Conservation (phyloP, 2,329 filamentous ascomycete genomes). For the Epichloe amarillans region DNA sequence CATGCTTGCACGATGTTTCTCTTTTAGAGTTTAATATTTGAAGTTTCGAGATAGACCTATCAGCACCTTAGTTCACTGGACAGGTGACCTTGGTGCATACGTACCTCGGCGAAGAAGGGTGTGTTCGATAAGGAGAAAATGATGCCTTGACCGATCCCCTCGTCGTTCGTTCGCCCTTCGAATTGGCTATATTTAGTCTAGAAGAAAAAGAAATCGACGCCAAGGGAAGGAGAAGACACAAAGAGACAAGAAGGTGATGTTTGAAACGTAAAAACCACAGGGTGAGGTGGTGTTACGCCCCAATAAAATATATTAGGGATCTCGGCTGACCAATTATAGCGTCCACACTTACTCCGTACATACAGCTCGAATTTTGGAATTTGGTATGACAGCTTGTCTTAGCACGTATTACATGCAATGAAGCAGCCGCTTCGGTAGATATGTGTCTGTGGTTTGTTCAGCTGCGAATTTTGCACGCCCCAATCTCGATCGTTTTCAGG, state of each 20-base stretch:
- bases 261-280: not conserved
- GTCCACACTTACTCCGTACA: too few species aligned
- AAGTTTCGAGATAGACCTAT: not conserved
- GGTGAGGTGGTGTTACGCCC: not conserved
- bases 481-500: too few species aligned
- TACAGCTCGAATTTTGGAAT: too few species aligned
- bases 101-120: not conserved
- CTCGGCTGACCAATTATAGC: not conserved
- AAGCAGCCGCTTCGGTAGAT: too few species aligned
- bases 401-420: too few species aligned
- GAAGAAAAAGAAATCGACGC: not conserved
- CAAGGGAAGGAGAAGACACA: not conserved
- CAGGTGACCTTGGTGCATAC: not conserved
- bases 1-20: slow-evolving; percentile 34
- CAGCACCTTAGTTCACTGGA: not conserved
- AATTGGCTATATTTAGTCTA: not conserved
- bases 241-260: not conserved
- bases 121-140: not conserved
- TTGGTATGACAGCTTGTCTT: too few species aligned
- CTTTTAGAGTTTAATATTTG: too few species aligned
- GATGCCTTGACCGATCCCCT: not conserved
- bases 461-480: too few species aligned
- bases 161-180: not conserved
- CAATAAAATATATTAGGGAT: not conserved
- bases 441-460: too few species aligned